phyloP scores from a whole-genome alignment of 441 rosid genomes.

The Erodium moschatum region DNA sequence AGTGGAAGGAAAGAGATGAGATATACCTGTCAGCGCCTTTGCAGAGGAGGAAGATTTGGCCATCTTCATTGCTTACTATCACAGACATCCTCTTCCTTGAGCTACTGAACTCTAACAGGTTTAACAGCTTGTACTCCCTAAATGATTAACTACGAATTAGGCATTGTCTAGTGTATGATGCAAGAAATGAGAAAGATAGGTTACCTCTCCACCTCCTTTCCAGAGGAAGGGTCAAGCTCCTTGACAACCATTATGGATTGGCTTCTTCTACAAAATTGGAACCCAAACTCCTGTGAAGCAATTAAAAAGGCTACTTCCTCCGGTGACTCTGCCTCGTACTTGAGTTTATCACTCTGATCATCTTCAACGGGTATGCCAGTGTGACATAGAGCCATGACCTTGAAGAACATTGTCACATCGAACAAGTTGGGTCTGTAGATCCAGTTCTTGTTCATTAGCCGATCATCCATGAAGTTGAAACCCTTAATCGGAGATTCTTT shows the following conservation, averaged over 20 bases:
- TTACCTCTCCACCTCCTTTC: conserved; percentile 47
- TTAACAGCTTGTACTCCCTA: conserved; percentile 69
- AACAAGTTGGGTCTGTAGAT: conserved; percentile 29
- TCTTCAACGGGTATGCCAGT: conserved; percentile 61
- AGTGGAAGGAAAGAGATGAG: too few relatives aligned
- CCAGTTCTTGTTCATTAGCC: conserved; percentile 55
- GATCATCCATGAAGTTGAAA: conserved; percentile 57
- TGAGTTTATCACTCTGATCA: conserved; percentile 35
- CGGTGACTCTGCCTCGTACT: conserved; percentile 81
- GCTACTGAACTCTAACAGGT: conserved; percentile 71
- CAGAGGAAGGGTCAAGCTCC: conserved; percentile 38
- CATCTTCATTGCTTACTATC: conserved; percentile 51
- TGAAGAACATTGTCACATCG: conserved; percentile 55
- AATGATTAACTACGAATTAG: conserved; percentile 15
- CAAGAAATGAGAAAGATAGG: conserved; percentile 5
- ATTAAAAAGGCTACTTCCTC: conserved; percentile 72
- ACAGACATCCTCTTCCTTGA: conserved; percentile 81
- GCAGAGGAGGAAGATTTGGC: conserved; percentile 61
- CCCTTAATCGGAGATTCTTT: conserved; percentile 40
- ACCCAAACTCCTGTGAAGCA: conserved; percentile 68
- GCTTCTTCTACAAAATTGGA: conserved; percentile 53
- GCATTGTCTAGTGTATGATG: conserved; percentile 4
- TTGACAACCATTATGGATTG: conserved; percentile 51
- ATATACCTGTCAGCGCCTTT: conserved; percentile 83
- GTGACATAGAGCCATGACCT: conserved; percentile 66